These are phyloP conservation scores for Chrysophaeum taylorii DNA, from an alignment of 352 stramenopile species.

Conservation along the genomic window DNA sequence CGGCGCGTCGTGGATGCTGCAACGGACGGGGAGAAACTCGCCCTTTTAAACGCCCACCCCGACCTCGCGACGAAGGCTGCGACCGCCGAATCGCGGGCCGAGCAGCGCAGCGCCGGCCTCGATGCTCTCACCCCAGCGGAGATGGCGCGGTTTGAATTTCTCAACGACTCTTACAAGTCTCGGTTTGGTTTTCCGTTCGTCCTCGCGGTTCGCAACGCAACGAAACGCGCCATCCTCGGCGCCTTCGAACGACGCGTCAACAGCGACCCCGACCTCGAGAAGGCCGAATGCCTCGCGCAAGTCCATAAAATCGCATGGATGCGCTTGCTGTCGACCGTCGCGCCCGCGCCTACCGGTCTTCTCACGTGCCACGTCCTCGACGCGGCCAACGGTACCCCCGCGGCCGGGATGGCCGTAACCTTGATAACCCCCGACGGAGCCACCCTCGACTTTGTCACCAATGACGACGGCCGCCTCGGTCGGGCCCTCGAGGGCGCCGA, in stretches of 20 bases:
- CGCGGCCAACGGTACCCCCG: constrained; percentile 48
- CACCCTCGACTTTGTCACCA: constrained; percentile 40
- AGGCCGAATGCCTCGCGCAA: constrained; percentile 41
- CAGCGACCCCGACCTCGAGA: constrained; percentile 36
- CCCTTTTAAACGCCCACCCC: constrained; percentile 14
- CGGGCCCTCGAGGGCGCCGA: constrained; percentile 39
- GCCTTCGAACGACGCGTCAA: constrained; percentile 39
- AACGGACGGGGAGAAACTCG: constrained; percentile 27
- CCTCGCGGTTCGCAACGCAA: constrained; percentile 50
- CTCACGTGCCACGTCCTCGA: constrained; percentile 60
- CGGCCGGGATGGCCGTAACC: constrained; percentile 12
- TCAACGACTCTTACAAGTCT: constrained; percentile 43
- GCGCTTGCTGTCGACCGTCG: constrained; percentile 43
- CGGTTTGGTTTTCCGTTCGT: constrained; percentile 56
- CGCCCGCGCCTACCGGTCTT: constrained; percentile 38
- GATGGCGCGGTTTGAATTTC: constrained; percentile 32
- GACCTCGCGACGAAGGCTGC: constrained; percentile 25
- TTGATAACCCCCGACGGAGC: background rate
- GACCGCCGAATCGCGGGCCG: constrained; percentile 42
- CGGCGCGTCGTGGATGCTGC: constrained; percentile 32
- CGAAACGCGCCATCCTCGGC: constrained; percentile 48
- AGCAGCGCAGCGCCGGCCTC: constrained; percentile 45
- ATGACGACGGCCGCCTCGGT: constrained; percentile 49
- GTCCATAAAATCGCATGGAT: constrained; percentile 64
- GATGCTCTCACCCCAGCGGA: constrained; percentile 41